Conservation (phyloP, 495 filamentous ascomycete species). For the Podospora fimiseda region DNA sequence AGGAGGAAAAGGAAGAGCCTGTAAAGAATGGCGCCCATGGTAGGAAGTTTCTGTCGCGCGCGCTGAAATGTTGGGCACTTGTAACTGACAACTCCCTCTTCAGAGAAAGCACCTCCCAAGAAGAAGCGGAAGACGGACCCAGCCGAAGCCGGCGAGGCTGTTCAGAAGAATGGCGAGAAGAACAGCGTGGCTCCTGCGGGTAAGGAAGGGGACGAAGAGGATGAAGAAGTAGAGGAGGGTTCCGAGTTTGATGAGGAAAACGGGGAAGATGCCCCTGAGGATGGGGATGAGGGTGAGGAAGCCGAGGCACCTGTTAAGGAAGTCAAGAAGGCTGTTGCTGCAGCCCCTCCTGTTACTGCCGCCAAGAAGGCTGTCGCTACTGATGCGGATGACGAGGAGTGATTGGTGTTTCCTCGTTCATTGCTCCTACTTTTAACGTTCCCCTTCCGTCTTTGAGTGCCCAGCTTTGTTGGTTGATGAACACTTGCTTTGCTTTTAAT, state of each 20-base stretch:
- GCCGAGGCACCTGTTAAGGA: constrained; percentile 30
- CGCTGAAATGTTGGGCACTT: too few species aligned
- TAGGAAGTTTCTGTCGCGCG: too few species aligned
- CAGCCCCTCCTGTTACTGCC: constrained; percentile 8
- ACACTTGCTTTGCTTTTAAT: too few species aligned
- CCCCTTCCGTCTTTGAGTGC: too few species aligned
- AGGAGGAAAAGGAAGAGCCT: constrained; percentile 25
- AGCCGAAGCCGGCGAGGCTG: constrained; percentile 21
- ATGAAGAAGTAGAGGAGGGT: constrained; percentile 27
- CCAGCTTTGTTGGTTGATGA: too few species aligned
- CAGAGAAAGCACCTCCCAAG: constrained; percentile 39
- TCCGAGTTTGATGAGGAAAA: constrained; percentile 29
- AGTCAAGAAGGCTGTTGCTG: constrained; percentile 25
- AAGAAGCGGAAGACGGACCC: constrained; percentile 41
- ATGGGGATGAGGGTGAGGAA: constrained; percentile 25
- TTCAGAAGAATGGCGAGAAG: constrained; percentile 27
- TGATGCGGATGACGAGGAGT: constrained; percentile 32
- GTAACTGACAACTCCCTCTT: too few species aligned
- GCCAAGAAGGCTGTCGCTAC: constrained; percentile 19
- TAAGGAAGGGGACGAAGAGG: constrained; percentile 27
- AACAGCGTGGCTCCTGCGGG: constrained; percentile 16
- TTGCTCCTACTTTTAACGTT: too few species aligned
- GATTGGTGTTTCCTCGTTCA: too few species aligned
- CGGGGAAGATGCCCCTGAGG: constrained; percentile 27
- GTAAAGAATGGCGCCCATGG: constrained; percentile 23